phyloP scores from a whole-genome alignment of 1,284 basidiomycete genomes.

The Cryptococcus sp. region DNA sequence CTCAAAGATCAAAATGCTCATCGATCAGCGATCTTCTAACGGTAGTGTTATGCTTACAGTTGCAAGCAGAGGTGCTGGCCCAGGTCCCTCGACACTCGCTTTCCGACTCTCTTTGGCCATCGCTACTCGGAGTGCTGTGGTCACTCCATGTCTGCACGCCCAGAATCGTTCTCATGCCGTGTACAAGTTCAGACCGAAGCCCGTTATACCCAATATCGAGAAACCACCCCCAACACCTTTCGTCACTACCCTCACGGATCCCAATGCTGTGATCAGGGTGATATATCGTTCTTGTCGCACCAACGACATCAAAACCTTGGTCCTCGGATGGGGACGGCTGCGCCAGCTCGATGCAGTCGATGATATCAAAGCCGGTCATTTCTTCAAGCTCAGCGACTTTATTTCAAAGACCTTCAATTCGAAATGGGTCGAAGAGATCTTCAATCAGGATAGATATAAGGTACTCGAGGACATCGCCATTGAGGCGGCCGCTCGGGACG shows the following conservation, averaged over 20 bases:
- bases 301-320: conserved; percentile 1
- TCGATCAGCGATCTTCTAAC: neutral
- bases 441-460: neutral
- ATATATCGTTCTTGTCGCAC: neutral
- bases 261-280: neutral
- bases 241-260: too few relatives aligned
- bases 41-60: neutral
- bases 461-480: conserved; percentile 12
- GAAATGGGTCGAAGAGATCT: conserved; percentile 1
- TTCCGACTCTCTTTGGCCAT: neutral
- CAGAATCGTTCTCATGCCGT: neutral
- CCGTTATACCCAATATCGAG: neutral
- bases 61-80: neutral
- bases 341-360: conserved; percentile 2
- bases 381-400: conserved; percentile 9
- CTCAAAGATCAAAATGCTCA: neutral
- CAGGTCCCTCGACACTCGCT: conserved; percentile 4
- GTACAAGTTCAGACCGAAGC: neutral
- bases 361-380: conserved; percentile 2
- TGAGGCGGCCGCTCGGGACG: conserved; percentile 20
- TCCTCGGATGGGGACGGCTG: conserved; percentile 12
- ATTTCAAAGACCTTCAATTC: conserved; percentile 3
- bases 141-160: neutral
- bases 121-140: neutral
- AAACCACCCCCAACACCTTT: too few relatives aligned